Evolutionary conservation across 257 asterid genomes (phyloP), one percentile per base, ranked within the genome.

Genomic region (Solanum sejunctum): DNA sequence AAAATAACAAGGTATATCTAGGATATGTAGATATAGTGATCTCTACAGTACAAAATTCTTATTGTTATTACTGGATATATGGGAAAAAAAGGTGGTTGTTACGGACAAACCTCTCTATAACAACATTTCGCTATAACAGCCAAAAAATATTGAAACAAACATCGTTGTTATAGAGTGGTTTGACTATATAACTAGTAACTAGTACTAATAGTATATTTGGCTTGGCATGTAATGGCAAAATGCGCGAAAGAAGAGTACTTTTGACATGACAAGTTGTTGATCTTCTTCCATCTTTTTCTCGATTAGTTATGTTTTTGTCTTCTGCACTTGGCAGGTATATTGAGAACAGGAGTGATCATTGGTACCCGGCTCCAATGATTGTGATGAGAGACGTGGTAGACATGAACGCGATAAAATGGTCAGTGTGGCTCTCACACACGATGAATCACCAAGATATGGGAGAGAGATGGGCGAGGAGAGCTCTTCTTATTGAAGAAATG

Each of bases 381-480:
- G 97, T 97, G 18, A 88, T 93, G 94, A 91, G 97, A 75, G 98
- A 97, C 51, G 89, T 97, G 47, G 98, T 91, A 87, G 93, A 97
- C 89, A 78, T 95, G 99, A 97, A 95, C 92, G 70, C 91, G 87
- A 66, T 97, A 89, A 94, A 90, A 84, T 94, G 93, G 90, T 94
- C 99, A 1, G 57, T 92, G 10, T 95, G 99, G 98, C 94, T 86
- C 21, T 86, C 92, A 0, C 98, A 96, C 90, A 93, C 77, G 17
- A 95, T 95, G 93, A 96, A 96, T 86, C 89, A 86, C 84, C 97
- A 96, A 83, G 94, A 96, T 84, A 96, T 96, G 98, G 93, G 97
- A 8, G 97, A 96, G 91, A 94, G 98, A 85, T 96, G 93, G 92
- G 58, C 67, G 5, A 89, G 99, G 67, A 91, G 99, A 86, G 89